These are phyloP conservation scores for Wickerhamiella musiphila DNA, from an alignment of 805 yeast genomes.

Conservation along the genomic window DNA sequence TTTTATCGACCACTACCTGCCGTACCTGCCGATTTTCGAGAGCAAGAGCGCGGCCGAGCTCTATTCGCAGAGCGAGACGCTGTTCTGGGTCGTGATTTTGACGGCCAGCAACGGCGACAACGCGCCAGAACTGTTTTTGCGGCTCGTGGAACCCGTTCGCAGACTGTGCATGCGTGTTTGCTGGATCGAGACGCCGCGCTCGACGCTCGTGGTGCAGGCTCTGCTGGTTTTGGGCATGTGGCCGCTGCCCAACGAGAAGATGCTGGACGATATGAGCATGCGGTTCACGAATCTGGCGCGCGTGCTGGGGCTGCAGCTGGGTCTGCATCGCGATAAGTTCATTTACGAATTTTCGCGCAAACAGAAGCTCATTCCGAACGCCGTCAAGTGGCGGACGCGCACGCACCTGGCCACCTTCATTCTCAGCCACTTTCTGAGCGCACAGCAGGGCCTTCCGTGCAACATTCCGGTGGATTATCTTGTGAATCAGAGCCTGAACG, in stretches of 20 bases:
- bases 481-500: conserved; percentile 61
- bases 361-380: conserved; percentile 74
- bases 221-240: conserved; percentile 67
- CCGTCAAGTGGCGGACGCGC: conserved; percentile 86
- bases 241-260: conserved; percentile 89
- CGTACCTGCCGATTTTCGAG: conserved; percentile 63
- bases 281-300: conserved; percentile 80
- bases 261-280: conserved; percentile 79
- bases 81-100: conserved; percentile 81
- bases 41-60: conserved; percentile 57
- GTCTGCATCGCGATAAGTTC: conserved; percentile 81
- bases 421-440: conserved; percentile 81
- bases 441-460: conserved; percentile 75
- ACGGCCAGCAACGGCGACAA: conserved; percentile 70
- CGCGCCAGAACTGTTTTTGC: conserved; percentile 63
- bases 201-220: conserved; percentile 87
- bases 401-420: conserved; percentile 83
- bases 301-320: conserved; percentile 66
- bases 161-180: conserved; percentile 83
- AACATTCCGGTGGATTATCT: conserved; percentile 68
- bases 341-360: conserved; percentile 80
- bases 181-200: conserved; percentile 84
- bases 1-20: conserved; percentile 50
- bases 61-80: conserved; percentile 63
- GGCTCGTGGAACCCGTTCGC: conserved; percentile 59